Base-by-base conservation (phyloP, 2,329 filamentous ascomycete genomes). In the Pyrenochaeta sp. region DNA sequence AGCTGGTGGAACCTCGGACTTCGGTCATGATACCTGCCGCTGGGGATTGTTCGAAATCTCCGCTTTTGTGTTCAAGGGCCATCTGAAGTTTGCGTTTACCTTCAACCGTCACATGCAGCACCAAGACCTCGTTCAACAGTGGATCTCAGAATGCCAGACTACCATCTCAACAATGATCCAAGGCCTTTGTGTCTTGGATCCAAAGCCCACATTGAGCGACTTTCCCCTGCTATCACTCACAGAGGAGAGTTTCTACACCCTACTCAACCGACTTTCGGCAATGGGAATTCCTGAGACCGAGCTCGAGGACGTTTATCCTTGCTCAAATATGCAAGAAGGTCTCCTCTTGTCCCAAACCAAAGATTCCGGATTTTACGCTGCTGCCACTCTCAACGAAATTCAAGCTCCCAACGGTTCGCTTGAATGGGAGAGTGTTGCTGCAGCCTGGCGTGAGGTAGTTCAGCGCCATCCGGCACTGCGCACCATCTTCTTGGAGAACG, bases 11-110 rank as follows among this genome's bases (percentile, higher is more conserved):
- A 73, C 72, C 15, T 72, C 74, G 4, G 76, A 79, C 45, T 74
- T 77, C 32, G 76, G 76, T 7, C 58, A 66, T 24, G 40, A 53
- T 14, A 75, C 75, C 8, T 74, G 73, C 7, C 72, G 76, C 3
- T 77, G 78, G 47, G 75, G 72, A 4, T 65, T 81, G 0, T 77
- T 82, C 43, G 79, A 82, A 48, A 77, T 81, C 24, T 77, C 77
- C 0, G 78, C 78, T 1, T 74, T 78, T 38, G 71, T 79, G 3
- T 74, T 75, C 10, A 69, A 73, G 36, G 77, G 74, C 0, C 64
- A 63, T 10, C 66, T 81, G 17, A 73, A 75, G 7, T 76, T 81
- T 37, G 74, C 73, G 0, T 81, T 81, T 55, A 76, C 77, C 0
- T 80, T 77, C 61, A 81, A 80, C 51, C 67, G 69, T 10, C 61